Conservation (phyloP, 2,329 filamentous ascomycete species). For the Cadophora sp. region DNA sequence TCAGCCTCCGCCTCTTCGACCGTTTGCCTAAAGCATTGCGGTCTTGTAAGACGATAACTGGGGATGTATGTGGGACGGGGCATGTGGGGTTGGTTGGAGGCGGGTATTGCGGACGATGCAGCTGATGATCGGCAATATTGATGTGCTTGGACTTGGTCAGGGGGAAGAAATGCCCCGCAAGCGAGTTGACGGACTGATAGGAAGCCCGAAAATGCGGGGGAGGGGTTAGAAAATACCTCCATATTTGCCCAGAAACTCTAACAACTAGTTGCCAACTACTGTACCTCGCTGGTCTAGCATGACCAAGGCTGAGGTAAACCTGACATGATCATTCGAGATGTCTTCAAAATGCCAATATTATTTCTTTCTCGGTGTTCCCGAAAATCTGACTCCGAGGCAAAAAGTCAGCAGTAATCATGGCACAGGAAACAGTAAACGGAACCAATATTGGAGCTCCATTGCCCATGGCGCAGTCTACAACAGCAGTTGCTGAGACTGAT, state of each 20-base stretch:
- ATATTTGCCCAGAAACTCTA: not conserved
- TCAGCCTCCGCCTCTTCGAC: not conserved
- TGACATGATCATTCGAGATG: not conserved
- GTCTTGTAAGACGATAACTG: conserved; percentile 6
- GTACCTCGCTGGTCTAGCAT: not conserved
- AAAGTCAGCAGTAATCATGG: not conserved
- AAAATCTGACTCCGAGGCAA: not conserved
- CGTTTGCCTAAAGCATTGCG: not conserved
- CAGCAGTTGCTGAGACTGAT: conserved; percentile 48
- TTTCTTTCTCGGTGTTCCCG: not conserved
- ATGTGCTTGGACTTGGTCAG: not conserved
- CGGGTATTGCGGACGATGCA: conserved; percentile 7
- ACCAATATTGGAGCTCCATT: not conserved
- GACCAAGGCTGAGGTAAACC: not conserved
- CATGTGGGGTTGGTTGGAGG: conserved; percentile 22
- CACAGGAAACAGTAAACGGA: not conserved
- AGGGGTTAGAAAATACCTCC: not conserved
- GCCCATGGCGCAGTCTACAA: not conserved
- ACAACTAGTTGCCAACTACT: not conserved
- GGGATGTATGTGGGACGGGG: conserved; percentile 17
- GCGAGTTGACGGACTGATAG: not conserved
- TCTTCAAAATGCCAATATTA: not conserved
- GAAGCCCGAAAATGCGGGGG: not conserved
- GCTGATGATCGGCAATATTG: not conserved
- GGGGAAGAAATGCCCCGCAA: not conserved